phyloP scores from a whole-genome alignment of 352 stramenopile genomes.

The Phytophthora sp. region DNA sequence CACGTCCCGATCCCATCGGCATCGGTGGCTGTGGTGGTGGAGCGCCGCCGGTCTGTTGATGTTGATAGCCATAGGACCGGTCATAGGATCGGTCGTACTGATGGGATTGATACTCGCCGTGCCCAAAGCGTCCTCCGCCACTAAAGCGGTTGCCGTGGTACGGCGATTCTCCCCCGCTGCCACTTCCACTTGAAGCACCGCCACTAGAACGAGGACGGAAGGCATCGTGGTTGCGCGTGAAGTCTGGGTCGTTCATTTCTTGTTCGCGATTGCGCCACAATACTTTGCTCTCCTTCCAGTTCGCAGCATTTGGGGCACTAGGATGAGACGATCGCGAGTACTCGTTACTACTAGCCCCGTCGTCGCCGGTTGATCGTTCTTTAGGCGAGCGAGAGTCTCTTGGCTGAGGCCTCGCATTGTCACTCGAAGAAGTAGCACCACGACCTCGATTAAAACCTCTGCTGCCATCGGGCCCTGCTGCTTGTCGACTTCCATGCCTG shows the following conservation, averaged over 20 bases:
- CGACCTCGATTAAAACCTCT: slow-evolving; percentile 44
- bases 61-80: slow-evolving; percentile 32
- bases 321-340: slow-evolving; percentile 18
- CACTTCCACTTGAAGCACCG: slow-evolving; percentile 34
- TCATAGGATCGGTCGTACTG: slow-evolving; percentile 41
- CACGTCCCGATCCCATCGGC: slow-evolving; percentile 34
- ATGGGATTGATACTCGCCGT: slow-evolving; percentile 28
- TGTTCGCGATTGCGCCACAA: slow-evolving; percentile 94
- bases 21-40: slow-evolving; percentile 33
- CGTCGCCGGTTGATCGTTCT: slow-evolving; percentile 5
- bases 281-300: slow-evolving; percentile 92
- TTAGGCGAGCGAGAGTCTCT: slow-evolving; percentile 21
- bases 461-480: slow-evolving; percentile 60
- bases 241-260: slow-evolving; percentile 94
- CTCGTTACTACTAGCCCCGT: slow-evolving; percentile 13
- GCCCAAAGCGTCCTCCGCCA: slow-evolving; percentile 21
- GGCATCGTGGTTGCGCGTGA: slow-evolving; percentile 81
- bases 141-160: slow-evolving; percentile 42
- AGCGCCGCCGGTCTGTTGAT: slow-evolving; percentile 25
- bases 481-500: slow-evolving; percentile 47
- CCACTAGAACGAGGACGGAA: slow-evolving; percentile 55
- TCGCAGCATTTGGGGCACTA: slow-evolving; percentile 41
- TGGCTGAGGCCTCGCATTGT: neutral
- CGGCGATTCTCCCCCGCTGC: slow-evolving; percentile 35
- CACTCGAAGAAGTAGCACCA: neutral